Base-by-base conservation (phyloP, 23 red algal genomes). In the Gracilaria vermiculophylla region DNA sequence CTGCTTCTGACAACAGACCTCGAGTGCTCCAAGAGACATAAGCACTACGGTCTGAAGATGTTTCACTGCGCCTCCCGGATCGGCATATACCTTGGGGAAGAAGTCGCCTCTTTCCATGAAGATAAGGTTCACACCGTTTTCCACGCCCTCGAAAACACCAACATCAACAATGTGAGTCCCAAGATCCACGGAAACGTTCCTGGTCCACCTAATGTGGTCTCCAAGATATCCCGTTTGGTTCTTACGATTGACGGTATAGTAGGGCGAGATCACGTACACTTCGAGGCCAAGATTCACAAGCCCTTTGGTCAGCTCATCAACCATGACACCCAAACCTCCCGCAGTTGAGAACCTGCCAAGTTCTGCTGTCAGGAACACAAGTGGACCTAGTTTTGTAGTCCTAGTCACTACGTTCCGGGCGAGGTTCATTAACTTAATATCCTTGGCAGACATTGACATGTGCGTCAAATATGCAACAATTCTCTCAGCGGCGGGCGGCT, bases 291-390 rank as follows among this genome's bases (percentile, higher is more conserved):
- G 91, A 6, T 76, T 83, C 44, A 85, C 97, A 25, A 99, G 91
- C 14, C 89, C 97, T 78, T 99, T 99, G 10, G 97, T 92, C 41
- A 99, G 76, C 54, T 99, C 97, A 77, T 99, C 97, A 0, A 99
- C 89, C 97, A 99, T 99, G 3, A 94, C 92, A n/a, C 97, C 97
- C 49, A 99, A 80, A n/a, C 97, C 97, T 33, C 97, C 97, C 31
- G 93, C 93, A 12, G 92, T 99, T 21, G 93, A 96, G 51, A 99
- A 99, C 28, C 97, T 76, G 35, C 97, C 97, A 23, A 95, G 87
- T 52, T 99, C 97, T 34, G 97, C 92, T 60, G 73, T 92, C 51
- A 96, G 48, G 78, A 99, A 93, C 12, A 99, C 97, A 13, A 99
- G 76, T 16, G 97, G 97, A 8, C 97, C 97, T 31, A 99, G 94